Base-by-base conservation (phyloP, 163 green algal genomes). In the Prototheca cutis region DNA sequence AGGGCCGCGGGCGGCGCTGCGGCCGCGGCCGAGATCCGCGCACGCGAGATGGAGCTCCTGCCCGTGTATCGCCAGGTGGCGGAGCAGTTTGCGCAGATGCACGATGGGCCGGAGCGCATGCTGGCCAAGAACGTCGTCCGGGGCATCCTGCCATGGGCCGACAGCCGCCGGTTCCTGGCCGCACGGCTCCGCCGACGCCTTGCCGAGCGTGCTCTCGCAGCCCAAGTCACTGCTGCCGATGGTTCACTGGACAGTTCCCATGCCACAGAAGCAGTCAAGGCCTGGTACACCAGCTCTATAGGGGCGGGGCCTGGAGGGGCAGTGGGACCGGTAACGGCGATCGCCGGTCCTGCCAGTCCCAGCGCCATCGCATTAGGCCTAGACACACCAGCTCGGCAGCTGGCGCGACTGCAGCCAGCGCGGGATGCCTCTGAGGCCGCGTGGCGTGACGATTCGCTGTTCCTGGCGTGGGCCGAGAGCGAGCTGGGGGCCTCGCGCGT, bases 91-190 rank as follows among this genome's bases (percentile, higher is more conserved):
- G 93, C 93, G 2, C 70, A 95, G 73, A 92, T 98, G 84, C 93
- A 99, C 70, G 93, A 98, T 80, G 95, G 84, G 13, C 85, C 88
- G 0, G 72, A 80, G 29, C 82, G 93, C 70, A 97, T 99, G 93
- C 61, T 81, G 32, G 86, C 87, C 61, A 94, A 94, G 79, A 87
- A 91, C 40, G 83, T 94, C 33, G 71, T 99, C 31, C 63, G 67
- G 7, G 82, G 78, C 59, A 80, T 97, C 7, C 87, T 99, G 47
- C 81, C 88, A 13, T 98, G 91, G 92, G 55, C 62, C 2, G 32
- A 80, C 27, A 78, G 87, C 0, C 81, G 93, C 32, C 24, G 62
- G 29, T 97, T 96, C 77, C 89, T 99, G 31, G 79, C 77, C 13
- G 56, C 49, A 3, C 83, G 90, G 30, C 79, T 99, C 19, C 68